Evolutionary conservation across 2,329 filamentous ascomycete genomes (phyloP).

Genomic region (Drechslera avenae): DNA sequence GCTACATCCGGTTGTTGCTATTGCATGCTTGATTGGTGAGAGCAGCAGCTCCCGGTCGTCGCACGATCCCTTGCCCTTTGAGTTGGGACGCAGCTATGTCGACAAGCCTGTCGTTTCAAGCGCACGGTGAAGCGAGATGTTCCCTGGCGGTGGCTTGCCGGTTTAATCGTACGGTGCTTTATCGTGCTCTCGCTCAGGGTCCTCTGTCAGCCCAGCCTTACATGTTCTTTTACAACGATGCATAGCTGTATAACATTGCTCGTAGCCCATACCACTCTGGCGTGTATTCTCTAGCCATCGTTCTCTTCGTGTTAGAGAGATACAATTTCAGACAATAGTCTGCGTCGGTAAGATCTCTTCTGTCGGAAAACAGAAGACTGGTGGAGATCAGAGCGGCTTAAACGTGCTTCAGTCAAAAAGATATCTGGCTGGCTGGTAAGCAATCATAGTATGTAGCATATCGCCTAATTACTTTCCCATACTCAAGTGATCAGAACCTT

Average conservation of each 20-base stretch:
- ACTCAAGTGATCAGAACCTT: no score
- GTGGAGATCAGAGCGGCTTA: no score
- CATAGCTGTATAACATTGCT: slow-evolving; percentile 1
- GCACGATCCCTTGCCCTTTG: slow-evolving; percentile 6
- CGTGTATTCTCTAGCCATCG: not conserved
- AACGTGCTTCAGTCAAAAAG: no score
- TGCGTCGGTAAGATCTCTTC: not conserved
- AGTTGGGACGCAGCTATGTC: not conserved
- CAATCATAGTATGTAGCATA: no score
- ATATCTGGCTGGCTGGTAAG: no score
- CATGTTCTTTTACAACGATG: not conserved
- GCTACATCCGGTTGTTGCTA: slow-evolving; percentile 4
- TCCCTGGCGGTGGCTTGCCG: not conserved
- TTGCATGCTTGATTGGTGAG: slow-evolving; percentile 3
- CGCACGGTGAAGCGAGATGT: not conserved
- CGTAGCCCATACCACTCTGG: not conserved
- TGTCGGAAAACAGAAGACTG: no score
- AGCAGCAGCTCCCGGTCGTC: not conserved
- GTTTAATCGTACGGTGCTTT: not conserved
- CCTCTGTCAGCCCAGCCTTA: not conserved
- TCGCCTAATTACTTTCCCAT: no score
- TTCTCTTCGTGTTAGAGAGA: not conserved
- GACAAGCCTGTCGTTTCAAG: not conserved
- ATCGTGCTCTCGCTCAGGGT: not conserved
- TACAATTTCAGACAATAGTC: not conserved